Percentiles rank a stretch among this genome's conserved stretches.
phyloP scores from a whole-genome alignment of 768 basidiomycete genomes.

The Mrakia gelida region DNA sequence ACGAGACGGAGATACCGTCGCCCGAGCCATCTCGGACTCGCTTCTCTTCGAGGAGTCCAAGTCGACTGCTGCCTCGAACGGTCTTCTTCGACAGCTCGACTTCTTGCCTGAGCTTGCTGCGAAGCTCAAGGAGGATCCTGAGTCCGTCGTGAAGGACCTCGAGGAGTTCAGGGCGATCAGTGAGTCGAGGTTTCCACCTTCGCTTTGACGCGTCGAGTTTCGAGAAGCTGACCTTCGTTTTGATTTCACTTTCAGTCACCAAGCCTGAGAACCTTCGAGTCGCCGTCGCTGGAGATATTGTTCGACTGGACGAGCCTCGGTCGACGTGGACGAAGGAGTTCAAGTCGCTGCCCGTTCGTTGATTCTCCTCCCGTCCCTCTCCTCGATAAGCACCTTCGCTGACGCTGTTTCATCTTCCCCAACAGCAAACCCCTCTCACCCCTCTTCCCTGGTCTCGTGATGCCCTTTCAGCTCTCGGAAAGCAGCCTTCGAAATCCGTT shows the following conservation, averaged over 20 bases:
- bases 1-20: slow-evolving; percentile 76
- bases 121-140: slow-evolving; percentile 67
- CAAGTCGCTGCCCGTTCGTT: slow-evolving; percentile 56
- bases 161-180: slow-evolving; percentile 65
- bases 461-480: slow-evolving; percentile 50
- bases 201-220: background rate
- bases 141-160: slow-evolving; percentile 65
- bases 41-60: slow-evolving; percentile 60
- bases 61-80: slow-evolving; percentile 38
- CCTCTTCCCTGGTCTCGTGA: slow-evolving; percentile 64
- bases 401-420: slow-evolving; percentile 7
- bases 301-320: slow-evolving; percentile 64
- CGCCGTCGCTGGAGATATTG: slow-evolving; percentile 81
- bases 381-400: background rate
- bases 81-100: slow-evolving; percentile 69
- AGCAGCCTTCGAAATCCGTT: slow-evolving; percentile 16
- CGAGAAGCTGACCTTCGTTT: background rate
- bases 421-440: slow-evolving; percentile 50
- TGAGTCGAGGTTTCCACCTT: slow-evolving; percentile 50
- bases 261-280: slow-evolving; percentile 79
- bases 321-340: slow-evolving; percentile 73
- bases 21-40: slow-evolving; percentile 64
- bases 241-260: slow-evolving; percentile 57
- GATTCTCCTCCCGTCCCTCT: background rate
- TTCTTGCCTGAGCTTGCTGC: slow-evolving; percentile 71